Evolutionary conservation across 2,329 filamentous ascomycete species (phyloP).

Genomic region (Lachnellula arida): DNA sequence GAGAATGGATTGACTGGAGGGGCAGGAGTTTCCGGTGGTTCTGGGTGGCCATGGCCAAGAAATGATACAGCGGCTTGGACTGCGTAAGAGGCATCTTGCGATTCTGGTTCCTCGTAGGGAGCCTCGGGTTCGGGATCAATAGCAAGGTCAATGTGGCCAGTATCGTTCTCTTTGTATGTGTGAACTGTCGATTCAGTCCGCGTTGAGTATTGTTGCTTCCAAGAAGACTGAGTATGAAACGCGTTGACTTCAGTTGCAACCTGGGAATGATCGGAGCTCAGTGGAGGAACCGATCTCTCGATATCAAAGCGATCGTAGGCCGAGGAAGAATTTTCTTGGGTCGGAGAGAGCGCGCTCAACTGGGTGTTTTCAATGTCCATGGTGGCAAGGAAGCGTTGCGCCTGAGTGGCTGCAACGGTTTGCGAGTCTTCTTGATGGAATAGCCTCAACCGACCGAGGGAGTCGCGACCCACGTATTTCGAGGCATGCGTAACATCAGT

Average conservation of each 20-base stretch:
- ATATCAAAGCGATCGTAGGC: slow-evolving; percentile 24
- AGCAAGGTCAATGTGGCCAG: slow-evolving; percentile 24
- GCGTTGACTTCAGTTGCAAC: neutral
- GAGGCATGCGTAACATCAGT: neutral
- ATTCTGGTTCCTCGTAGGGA: slow-evolving; percentile 9
- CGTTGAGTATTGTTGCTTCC: slow-evolving; percentile 12
- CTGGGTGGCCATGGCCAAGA: neutral
- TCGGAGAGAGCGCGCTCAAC: slow-evolving; percentile 25
- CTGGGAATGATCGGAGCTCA: neutral
- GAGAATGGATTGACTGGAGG: slow-evolving; percentile 29
- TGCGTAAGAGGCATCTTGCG: slow-evolving; percentile 23
- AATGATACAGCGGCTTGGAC: neutral
- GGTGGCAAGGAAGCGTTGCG: slow-evolving; percentile 7
- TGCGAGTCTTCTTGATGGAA: neutral
- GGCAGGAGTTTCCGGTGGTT: slow-evolving; percentile 27
- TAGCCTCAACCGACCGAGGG: neutral
- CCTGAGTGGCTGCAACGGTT: slow-evolving; percentile 5
- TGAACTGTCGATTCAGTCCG: slow-evolving; percentile 24
- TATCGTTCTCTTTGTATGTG: slow-evolving; percentile 27
- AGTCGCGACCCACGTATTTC: neutral
- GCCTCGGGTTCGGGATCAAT: slow-evolving; percentile 5
- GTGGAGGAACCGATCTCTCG: slow-evolving; percentile 2
- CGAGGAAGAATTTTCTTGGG: slow-evolving; percentile 27
- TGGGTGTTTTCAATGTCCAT: slow-evolving; percentile 12
- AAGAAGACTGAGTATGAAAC: neutral